Evolutionary conservation across 2,329 filamentous ascomycete species (phyloP), one percentile per base, ranked within the genome.

Genomic region (Pseudodiploospora longispora): DNA sequence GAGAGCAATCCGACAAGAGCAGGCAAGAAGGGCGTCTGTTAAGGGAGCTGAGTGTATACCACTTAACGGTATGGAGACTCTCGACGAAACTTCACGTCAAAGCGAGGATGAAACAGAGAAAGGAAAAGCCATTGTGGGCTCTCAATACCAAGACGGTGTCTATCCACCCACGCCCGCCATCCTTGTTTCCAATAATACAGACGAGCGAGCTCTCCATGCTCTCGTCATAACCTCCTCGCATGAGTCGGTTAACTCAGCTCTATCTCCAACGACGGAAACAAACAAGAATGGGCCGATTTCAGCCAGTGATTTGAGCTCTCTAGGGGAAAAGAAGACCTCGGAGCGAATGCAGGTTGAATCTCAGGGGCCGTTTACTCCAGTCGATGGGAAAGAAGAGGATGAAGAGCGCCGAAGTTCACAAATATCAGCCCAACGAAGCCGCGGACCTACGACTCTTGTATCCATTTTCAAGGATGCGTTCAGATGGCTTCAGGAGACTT

Each of bases 401-500:
- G 43, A 34, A 6, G 10, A 36, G 5, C 37, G 31, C 33, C 42
- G 35, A 10, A 36, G 9, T 1, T 43, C 45, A 6, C 12, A 36
- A 4, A 35, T 42, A 30, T 46, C 50, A 2, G 42, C 51, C 31
- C 44, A 51, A 34, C 27, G 10, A 19, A 40, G 35, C n/a, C 9
- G 28, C 6, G 3, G 50, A 35, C 63, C 50, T 1, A 56, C 65
- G 10, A 84, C 78, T 0, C 62, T 87, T 1, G 62, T 71, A 2
- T 82, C 78, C 0, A 52, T 80, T 0, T 44, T 65, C 4, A 50
- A 52, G 1, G 59, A 75, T 8, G 44, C 53, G 0, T 78, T 77
- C 45, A 56, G 59, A n/a, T 86, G 81, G 82, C 66, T 65, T 0
- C 79, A 82, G 48, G 80, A 83, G 55, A 87, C 82, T 0, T 87